A percentile compares a stretch with the other conserved stretches of the same genome.
Evolutionary conservation across 1,284 basidiomycete species (phyloP).

Genomic region (Megacollybia platyphylla): DNA sequence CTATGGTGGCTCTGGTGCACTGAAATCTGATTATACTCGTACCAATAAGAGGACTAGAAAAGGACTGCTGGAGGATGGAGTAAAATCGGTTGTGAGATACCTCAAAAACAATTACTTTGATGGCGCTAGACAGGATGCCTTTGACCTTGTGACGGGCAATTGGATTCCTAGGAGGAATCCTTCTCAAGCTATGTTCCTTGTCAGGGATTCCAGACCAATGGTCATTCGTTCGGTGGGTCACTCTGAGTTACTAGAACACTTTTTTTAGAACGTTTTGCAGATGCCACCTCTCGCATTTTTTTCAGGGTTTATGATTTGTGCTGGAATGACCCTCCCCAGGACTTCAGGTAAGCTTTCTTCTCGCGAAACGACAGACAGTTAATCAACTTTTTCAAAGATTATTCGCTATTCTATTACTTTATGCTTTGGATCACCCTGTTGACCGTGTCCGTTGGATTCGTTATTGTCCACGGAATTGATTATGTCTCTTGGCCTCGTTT

Average conservation of each 20-base stretch:
- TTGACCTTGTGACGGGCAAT: conserved; percentile 86
- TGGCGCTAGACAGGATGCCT: conserved; percentile 88
- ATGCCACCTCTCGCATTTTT: conserved; percentile 79
- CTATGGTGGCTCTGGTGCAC: conserved; percentile 90
- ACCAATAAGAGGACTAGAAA: conserved; percentile 82
- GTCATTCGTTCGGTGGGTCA: conserved; percentile 67
- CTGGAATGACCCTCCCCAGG: conserved; percentile 73
- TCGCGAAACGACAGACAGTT: too few species aligned
- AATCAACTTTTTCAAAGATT: conserved; percentile 30
- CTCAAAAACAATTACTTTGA: conserved; percentile 97
- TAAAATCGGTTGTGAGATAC: conserved; percentile 83
- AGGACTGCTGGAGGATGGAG: conserved; percentile 77
- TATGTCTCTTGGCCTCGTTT: conserved; percentile 95
- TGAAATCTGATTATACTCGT: conserved; percentile 95
- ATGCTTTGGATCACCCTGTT: conserved; percentile 66
- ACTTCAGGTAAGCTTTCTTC: conserved; percentile 55
- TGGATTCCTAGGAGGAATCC: conserved; percentile 76
- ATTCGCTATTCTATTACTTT: conserved; percentile 74
- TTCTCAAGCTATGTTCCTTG: conserved; percentile 48
- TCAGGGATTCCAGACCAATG: conserved; percentile 72
- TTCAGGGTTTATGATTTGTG: conserved; percentile 78
- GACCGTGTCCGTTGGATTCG: conserved; percentile 49
- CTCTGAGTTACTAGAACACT: not conserved
- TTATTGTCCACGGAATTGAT: conserved; percentile 69
- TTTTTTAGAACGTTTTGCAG: conserved; percentile 21